Conservation (phyloP, 257 asterid genomes). For the Jacaranda copaia region DNA sequence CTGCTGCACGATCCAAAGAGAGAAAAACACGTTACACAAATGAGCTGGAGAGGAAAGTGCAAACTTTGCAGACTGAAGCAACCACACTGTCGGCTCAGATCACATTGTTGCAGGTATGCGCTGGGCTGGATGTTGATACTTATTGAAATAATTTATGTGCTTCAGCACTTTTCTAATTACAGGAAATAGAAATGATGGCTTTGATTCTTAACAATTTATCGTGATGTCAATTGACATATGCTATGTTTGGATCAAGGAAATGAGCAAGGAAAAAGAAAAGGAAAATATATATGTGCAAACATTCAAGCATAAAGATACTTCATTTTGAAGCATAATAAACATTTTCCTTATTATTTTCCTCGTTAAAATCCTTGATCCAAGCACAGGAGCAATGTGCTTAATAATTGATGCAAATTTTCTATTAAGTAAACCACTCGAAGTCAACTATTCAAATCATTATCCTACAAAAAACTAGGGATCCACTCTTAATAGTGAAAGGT, state of each 20-base stretch:
- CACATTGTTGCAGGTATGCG: constrained; percentile 76
- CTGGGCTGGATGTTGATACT: neutral
- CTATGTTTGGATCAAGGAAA: too few species aligned
- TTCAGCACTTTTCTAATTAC: neutral
- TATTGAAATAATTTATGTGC: neutral
- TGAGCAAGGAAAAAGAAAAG: too few species aligned
- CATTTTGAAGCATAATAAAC: too few species aligned
- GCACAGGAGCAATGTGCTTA: too few species aligned
- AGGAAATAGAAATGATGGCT: neutral
- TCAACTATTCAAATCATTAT: neutral
- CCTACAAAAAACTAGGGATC: constrained; percentile 19
- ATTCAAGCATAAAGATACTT: too few species aligned
- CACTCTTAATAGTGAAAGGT: neutral
- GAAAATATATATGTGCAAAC: too few species aligned
- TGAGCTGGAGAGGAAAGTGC: constrained; percentile 96
- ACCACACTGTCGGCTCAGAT: constrained; percentile 92
- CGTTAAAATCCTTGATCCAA: too few species aligned
- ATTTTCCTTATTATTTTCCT: too few species aligned
- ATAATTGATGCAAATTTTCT: neutral
- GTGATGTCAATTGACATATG: neutral
- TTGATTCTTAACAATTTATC: neutral
- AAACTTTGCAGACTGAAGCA: constrained; percentile 91
- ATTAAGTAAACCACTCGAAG: neutral
- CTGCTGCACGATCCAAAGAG: constrained; percentile 97
- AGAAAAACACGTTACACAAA: constrained; percentile 79